Base-by-base conservation (phyloP, 1,284 basidiomycete genomes). In the Leucoagaricus sp. region DNA sequence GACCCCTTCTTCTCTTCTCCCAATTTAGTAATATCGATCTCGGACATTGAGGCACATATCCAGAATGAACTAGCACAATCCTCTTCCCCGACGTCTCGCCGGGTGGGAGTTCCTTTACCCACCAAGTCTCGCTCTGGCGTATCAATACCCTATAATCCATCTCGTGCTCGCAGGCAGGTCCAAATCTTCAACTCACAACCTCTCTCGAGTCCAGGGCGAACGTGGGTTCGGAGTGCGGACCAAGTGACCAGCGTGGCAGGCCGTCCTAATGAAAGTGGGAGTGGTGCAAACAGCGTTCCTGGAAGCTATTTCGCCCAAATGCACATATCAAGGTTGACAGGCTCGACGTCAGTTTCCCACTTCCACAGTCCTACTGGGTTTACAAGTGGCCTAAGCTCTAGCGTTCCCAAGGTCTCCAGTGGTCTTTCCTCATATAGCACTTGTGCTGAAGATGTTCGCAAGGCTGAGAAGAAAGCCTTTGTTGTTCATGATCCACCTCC, bases 121-220 rank as follows among this genome's bases (percentile, higher is more conserved):
- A 79, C 75, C 52, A 85, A 75, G 64, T 75, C 75, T 25, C 83
- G 85, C 41, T 70, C 81, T 19, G 79, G 85, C 4, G 78, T 87
- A 44, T 73, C 81, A 9, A 87, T 87, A 55, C 85, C 84, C 3
- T 75, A 72, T 57, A 76, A 75, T 52, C 73, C 77, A 49, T 74
- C 75, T 53, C 69, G 73, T 13, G 70, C 79, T 25, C 77, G 85
- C 58, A 78, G 83, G 40, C 84, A 87, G 60, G 88, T 91, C 40
- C 86, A 90, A 64, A 91, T 91, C 41, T 88, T 89, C 63, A 81
- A 88, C 64, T 91, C 89, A 3, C 89, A 91, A 65, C 88, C 88
- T 21, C 69, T 91, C 23, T 72, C 83, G 4, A 85, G 82, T 63
- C 84, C 84, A 36, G 75, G 75, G 34, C 77, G 81, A 58, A 81